Evolutionary conservation across 352 stramenopile genomes (phyloP), one percentile per base, ranked within the genome.

Genomic region (Globisporangium orthogonon): DNA sequence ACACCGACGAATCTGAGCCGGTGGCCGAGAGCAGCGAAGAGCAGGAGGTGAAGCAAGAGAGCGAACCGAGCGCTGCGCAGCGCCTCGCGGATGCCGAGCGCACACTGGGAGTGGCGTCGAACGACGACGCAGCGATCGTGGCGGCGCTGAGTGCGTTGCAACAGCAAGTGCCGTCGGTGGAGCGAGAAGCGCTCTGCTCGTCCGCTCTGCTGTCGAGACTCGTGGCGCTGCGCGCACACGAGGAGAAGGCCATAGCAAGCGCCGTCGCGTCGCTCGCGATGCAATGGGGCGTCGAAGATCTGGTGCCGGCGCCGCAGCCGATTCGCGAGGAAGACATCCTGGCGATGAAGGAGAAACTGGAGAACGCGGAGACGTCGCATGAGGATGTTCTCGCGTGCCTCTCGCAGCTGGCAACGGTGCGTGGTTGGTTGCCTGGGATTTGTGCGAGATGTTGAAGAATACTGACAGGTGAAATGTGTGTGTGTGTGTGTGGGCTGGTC

Each of bases 361-460:
- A 74, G 48, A 61, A 71, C 44, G 17, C 67, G 0, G 60, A 77
- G 18, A 83, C 76, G 33, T 73, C 79, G 3, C 78, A 91, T 48
- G 83, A 94, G 11, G 79, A 89, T 52, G 60, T 94, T n/a, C 56
- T 89, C 44, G 51, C 59, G 31, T 77, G 65, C 51, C 69, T 94
- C 30, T 62, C 67, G n/a, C 58, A 80, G 54, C 69, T 94, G 17
- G 61, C 66, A 9, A 59, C 75, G 76, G 79, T 73, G n/a, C 17
- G 44, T 73, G 18, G 18, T 29, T 28, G 23, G 23, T 23, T 23
- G 23, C 23, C 17, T 30, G 72, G 28, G 15, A 37, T 28, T 28
- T 43, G 17, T 56, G 7, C 23, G 18, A 23, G 10, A 15, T 9
- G 4, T 4, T 5, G 17, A 10, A 6, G 41, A 46, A 15, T 0